Percentiles rank a stretch among this genome's conserved stretches.
Conservation (phyloP, 2,329 filamentous ascomycete species). For the Penicillium sp. region DNA sequence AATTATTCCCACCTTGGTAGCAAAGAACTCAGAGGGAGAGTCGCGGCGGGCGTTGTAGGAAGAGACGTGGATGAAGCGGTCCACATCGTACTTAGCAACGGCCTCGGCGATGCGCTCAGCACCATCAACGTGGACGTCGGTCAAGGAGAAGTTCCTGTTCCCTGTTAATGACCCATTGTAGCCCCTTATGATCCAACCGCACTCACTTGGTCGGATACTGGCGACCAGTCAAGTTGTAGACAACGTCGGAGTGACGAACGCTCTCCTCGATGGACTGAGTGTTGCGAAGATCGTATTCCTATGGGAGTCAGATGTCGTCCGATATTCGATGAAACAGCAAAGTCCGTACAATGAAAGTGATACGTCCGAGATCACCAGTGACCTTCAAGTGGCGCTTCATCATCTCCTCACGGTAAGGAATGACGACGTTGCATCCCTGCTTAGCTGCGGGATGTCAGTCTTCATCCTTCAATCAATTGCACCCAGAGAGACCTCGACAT, state of each 20-base stretch:
- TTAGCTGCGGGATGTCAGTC: conserved; percentile 60
- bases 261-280: conserved; percentile 94
- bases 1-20: conserved; percentile 68
- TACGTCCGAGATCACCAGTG: conserved; percentile 85
- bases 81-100: conserved; percentile 95
- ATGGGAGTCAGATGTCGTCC: conserved; percentile 6
- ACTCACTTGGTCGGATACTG: conserved; percentile 92
- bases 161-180: conserved; percentile 31
- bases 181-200: not conserved
- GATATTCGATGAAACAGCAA: not conserved
- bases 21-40: conserved; percentile 84
- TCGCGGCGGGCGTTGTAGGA: conserved; percentile 83
- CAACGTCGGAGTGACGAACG: conserved; percentile 93
- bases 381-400: conserved; percentile 94
- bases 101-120: conserved; percentile 89
- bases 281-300: conserved; percentile 95
- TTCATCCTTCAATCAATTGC: conserved; percentile 1
- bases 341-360: conserved; percentile 71
- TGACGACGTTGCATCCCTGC: conserved; percentile 88
- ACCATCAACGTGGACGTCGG: conserved; percentile 91
- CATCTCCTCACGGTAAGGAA: conserved; percentile 97
- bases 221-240: conserved; percentile 93
- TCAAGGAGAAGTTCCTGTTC: conserved; percentile 80
- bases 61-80: conserved; percentile 94
- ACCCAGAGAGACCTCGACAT: conserved; percentile 26